Conservation (phyloP, 192 early-diverging fungal genomes). For the Lobosporangium transversale region DNA sequence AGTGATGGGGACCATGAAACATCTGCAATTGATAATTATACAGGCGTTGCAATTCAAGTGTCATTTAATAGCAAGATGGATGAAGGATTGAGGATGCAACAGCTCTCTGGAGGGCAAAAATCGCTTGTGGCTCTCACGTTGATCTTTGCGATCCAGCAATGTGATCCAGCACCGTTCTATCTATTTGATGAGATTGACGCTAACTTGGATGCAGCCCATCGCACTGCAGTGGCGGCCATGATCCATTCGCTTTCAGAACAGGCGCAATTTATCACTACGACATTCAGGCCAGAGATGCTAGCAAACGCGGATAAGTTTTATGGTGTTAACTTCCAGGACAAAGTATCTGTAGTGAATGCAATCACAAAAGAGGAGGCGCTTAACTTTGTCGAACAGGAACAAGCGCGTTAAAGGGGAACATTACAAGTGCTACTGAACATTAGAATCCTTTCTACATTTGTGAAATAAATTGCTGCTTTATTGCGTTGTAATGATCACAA, state of each 20-base stretch:
- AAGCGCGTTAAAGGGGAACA: constrained; percentile 26
- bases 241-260: constrained; percentile 85
- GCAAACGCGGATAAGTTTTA: constrained; percentile 95
- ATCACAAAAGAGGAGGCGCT: constrained; percentile 78
- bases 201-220: constrained; percentile 94
- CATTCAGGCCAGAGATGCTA: constrained; percentile 96
- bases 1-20: constrained; percentile 53
- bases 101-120: constrained; percentile 98
- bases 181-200: constrained; percentile 99
- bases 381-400: constrained; percentile 72
- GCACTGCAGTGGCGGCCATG: constrained; percentile 95
- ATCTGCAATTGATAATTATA: constrained; percentile 82
- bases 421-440: too few relatives aligned
- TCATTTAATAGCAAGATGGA: constrained; percentile 93
- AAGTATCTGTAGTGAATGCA: constrained; percentile 87
- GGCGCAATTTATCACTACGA: constrained; percentile 98
- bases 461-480: too few relatives aligned
- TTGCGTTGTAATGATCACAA: too few relatives aligned
- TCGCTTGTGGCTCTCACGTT: constrained; percentile 95
- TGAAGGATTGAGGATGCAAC: constrained; percentile 91
- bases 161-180: constrained; percentile 99
- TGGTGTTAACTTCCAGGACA: constrained; percentile 96
- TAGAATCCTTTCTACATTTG: too few relatives aligned
- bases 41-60: constrained; percentile 90
- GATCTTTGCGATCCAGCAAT: constrained; percentile 98